Conservation (phyloP, 495 filamentous ascomycete species). For the Tuber magnatum region DNA sequence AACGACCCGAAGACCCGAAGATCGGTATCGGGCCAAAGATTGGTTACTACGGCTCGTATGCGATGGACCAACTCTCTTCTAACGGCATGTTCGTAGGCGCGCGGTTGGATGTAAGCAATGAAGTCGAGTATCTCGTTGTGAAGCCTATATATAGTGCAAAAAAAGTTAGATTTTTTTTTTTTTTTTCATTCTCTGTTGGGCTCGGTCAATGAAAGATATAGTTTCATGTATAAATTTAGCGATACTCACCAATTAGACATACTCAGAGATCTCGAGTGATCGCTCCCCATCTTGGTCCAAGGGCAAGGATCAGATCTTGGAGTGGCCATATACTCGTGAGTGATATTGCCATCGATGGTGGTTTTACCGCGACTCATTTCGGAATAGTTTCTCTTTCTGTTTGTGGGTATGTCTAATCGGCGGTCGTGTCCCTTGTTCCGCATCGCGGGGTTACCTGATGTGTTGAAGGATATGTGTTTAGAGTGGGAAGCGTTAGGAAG, state of each 20-base stretch:
- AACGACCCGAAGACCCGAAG: slow-evolving; percentile 82
- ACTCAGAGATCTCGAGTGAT: slow-evolving; percentile 48
- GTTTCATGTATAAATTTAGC: not conserved
- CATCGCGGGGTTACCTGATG: not conserved
- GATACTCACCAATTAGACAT: slow-evolving; percentile 50
- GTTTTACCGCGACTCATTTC: slow-evolving; percentile 42
- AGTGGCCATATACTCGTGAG: slow-evolving; percentile 40
- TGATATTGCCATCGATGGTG: slow-evolving; percentile 56
- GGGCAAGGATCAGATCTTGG: slow-evolving; percentile 32
- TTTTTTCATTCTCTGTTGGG: not conserved
- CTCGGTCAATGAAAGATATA: slow-evolving; percentile 1
- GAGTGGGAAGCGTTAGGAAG: not conserved
- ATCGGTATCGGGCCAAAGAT: slow-evolving; percentile 50
- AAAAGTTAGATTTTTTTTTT: not conserved
- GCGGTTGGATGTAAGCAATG: slow-evolving; percentile 70
- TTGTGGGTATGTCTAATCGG: slow-evolving; percentile 26
- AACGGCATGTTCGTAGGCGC: slow-evolving; percentile 65
- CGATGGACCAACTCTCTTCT: slow-evolving; percentile 66
- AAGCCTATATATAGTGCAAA: slow-evolving; percentile 48
- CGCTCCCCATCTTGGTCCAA: slow-evolving; percentile 45
- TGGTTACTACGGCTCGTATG: slow-evolving; percentile 50
- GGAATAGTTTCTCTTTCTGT: slow-evolving; percentile 32
- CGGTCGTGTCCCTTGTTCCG: not conserved
- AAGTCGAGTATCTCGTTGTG: slow-evolving; percentile 88
- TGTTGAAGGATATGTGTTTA: not conserved